Conservation (phyloP, 441 rosid genomes). For the Adansonia rubrostipa region DNA sequence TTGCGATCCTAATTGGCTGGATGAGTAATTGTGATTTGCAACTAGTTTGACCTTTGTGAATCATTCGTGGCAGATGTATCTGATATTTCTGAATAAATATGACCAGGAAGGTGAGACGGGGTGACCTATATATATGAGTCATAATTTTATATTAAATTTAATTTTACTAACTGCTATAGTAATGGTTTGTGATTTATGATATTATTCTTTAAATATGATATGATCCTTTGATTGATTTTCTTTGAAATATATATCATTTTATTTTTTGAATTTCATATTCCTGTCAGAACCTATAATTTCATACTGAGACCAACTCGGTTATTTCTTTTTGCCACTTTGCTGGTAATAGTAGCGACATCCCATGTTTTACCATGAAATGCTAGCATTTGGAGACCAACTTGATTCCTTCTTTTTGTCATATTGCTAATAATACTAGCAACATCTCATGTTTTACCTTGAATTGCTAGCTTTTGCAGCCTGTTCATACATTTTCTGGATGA, state of each 20-base stretch:
- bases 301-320: not conserved
- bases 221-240: slow-evolving; percentile 2
- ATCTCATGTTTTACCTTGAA: not conserved
- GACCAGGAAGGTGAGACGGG: not conserved
- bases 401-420: not conserved
- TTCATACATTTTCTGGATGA: slow-evolving; percentile 19
- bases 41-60: not conserved
- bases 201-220: not conserved
- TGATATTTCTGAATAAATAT: not conserved
- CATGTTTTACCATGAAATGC: not conserved
- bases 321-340: slow-evolving; percentile 1
- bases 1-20: not conserved
- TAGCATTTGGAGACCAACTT: not conserved
- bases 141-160: not conserved
- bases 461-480: not conserved
- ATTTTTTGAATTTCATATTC: not conserved
- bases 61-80: not conserved
- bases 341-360: not conserved
- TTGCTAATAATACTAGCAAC: not conserved
- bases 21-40: not conserved
- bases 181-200: not conserved
- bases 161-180: not conserved
- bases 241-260: not conserved
- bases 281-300: not conserved
- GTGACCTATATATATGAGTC: not conserved